Base-by-base conservation (phyloP, 2,329 filamentous ascomycete genomes). In the Simplicillium sp. region DNA sequence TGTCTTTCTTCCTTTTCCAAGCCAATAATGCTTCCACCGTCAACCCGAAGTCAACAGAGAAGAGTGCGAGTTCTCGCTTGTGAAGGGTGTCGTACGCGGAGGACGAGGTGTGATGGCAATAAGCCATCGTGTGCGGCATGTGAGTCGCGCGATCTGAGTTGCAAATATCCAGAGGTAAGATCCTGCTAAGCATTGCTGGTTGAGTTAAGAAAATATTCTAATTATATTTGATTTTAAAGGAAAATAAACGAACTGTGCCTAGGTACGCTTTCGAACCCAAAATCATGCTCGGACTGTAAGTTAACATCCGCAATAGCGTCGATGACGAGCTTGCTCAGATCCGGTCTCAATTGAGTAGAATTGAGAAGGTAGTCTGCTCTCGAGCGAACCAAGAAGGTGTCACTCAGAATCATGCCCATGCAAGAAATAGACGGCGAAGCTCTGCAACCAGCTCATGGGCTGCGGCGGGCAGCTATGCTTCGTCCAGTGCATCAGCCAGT, bases 91-190 rank as follows among this genome's bases (percentile, higher is more conserved):
- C 38, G 42, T 7, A 14, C 29, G 13, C 42, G 42, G 17, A 20
- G 42, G 20, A 44, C 42, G 16, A 41, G 39, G 38, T 44, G 42
- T 20, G 42, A 44, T 20, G 42, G 42, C 7, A 34, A 36, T 11
- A 41, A 36, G 15, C 42, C 42, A 7, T 32, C 18, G 3, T 44
- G 42, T 29, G 33, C 38, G 16, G 37, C 36, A 6, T 44, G 42
- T 32, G 25, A 36, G 17, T n/a, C 37, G 25, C 28, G 33, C 11
- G 29, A 34, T 29, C 38, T 33, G 18, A 35, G 34, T 8, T 44
- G 42, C 32, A 25, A 36, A 14, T 44, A 44, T 33, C 42, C 37
- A 37, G 34, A 41, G 16, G 39, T 41, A n/a, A 41, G 39, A 37
- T 31, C 16, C 16, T 35, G 20, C 16, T 36, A 37, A 18, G 14